Percentiles rank a stretch among this genome's conserved stretches.
Evolutionary conservation across 1,139 yeast species (phyloP).

Genomic region (Kodamaea alishanica): DNA sequence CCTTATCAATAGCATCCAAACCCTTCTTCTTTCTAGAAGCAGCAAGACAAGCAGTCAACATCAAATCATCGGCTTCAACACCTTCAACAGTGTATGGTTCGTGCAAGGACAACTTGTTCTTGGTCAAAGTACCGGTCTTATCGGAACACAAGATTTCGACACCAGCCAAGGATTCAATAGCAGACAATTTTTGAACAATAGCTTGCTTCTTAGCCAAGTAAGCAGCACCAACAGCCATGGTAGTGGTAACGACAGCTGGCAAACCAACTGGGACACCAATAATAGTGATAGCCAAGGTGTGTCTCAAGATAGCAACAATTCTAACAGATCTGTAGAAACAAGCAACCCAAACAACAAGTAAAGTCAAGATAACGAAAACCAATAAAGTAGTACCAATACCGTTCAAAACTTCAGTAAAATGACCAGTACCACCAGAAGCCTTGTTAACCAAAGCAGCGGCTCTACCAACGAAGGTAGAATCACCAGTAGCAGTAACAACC

Average conservation of each 20-base stretch:
- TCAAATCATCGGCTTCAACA: conserved; percentile 94
- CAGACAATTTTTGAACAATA: conserved; percentile 96
- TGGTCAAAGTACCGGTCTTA: conserved; percentile 98
- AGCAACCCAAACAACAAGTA: conserved; percentile 89
- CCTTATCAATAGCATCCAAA: conserved; percentile 96
- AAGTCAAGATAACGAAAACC: conserved; percentile 83
- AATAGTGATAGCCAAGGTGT: conserved; percentile 93
- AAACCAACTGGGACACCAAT: conserved; percentile 99
- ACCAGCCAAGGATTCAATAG: conserved; percentile 98
- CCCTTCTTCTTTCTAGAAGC: conserved; percentile 99
- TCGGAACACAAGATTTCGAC: conserved; percentile 98
- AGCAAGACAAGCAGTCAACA: conserved; percentile 98
- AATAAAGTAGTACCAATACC: conserved; percentile 94
- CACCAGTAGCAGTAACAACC: conserved; percentile 96
- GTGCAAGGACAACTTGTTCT: conserved; percentile 92
- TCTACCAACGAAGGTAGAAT: conserved; percentile 87
- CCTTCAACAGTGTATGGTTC: conserved; percentile 99
- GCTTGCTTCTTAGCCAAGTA: conserved; percentile 98
- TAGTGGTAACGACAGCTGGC: conserved; percentile 98
- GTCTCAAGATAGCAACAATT: conserved; percentile 89
- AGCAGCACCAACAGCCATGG: conserved; percentile 99
- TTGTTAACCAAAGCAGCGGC: conserved; percentile 96
- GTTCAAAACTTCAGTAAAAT: conserved; percentile 95
- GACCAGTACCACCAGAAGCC: conserved; percentile 93
- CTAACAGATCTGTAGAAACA: conserved; percentile 91